Percentiles rank a stretch among this genome's conserved stretches.
Conservation (phyloP, 441 rosid species). For the Gossypium trilobum region DNA sequence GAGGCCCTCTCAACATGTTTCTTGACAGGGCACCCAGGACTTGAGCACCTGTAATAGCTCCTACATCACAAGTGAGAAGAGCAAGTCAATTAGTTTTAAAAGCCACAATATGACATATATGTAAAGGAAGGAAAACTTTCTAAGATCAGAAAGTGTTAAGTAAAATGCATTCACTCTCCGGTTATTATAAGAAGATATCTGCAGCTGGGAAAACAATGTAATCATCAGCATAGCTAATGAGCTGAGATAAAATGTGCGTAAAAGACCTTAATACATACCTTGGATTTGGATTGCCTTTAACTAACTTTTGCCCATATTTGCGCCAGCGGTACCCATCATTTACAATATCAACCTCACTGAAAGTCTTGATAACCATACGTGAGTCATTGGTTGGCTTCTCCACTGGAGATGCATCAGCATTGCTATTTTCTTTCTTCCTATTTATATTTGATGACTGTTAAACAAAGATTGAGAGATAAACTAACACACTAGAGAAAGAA, state of each 20-base stretch:
- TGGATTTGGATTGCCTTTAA: constrained; percentile 90
- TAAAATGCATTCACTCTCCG: background rate
- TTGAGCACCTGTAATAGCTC: constrained; percentile 93
- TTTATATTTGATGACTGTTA: constrained; percentile 10
- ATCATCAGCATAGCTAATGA: background rate
- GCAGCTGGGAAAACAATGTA: background rate
- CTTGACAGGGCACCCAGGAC: constrained; percentile 78
- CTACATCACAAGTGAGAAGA: constrained; percentile 29
- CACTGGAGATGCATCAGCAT: constrained; percentile 28
- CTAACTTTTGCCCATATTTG: constrained; percentile 92
- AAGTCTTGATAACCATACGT: constrained; percentile 56
- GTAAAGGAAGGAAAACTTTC: background rate
- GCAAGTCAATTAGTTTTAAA: constrained; percentile 6
- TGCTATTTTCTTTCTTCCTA: constrained; percentile 54
- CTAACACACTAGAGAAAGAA: background rate
- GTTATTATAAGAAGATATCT: background rate
- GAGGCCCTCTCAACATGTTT: constrained; percentile 90
- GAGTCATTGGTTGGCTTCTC: constrained; percentile 48
- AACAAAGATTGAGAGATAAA: constrained; percentile 13
- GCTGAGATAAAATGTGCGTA: background rate
- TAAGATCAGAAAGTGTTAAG: background rate
- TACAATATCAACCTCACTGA: constrained; percentile 66
- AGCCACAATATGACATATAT: background rate
- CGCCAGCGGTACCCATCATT: constrained; percentile 98
- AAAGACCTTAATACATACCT: constrained; percentile 34